These are phyloP conservation scores for Botrytis fragariae DNA, from an alignment of 2,329 filamentous ascomycete genomes.

Conservation along the genomic window DNA sequence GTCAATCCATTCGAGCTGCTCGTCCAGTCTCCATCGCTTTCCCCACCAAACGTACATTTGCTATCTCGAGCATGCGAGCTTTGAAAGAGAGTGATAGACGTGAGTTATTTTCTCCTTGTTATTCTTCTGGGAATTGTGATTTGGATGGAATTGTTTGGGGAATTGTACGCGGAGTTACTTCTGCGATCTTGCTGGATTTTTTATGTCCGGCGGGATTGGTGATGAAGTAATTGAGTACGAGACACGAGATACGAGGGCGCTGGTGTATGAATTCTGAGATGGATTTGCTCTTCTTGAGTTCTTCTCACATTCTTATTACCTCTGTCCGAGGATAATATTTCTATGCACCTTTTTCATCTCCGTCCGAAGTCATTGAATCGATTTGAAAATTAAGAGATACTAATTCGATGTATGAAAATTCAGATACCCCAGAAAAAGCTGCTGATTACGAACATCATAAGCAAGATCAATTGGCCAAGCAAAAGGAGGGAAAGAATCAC, in stretches of 20 bases:
- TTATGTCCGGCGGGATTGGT: neutral
- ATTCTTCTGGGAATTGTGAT: neutral
- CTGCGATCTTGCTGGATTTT: neutral
- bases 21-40: slow-evolving; percentile 16
- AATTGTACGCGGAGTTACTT: neutral
- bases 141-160: neutral
- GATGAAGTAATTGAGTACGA: neutral
- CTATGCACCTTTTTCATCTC: neutral
- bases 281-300: neutral
- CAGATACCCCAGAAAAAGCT: slow-evolving; percentile 36
- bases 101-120: slow-evolving; percentile 26
- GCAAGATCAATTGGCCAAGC: slow-evolving; percentile 61
- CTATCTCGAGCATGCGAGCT: slow-evolving; percentile 22
- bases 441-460: slow-evolving; percentile 56
- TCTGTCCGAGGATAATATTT: neutral
- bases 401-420: neutral
- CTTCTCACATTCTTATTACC: neutral
- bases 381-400: neutral
- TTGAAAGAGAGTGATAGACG: slow-evolving; percentile 37
- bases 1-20: slow-evolving; percentile 26
- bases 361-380: too few relatives aligned
- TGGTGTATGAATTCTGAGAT: neutral
- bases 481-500: slow-evolving; percentile 65
- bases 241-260: too few relatives aligned
- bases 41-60: slow-evolving; percentile 25